These are phyloP conservation scores for Kockovaella imperatae DNA, from an alignment of 768 basidiomycete species.

Conservation along the genomic window DNA sequence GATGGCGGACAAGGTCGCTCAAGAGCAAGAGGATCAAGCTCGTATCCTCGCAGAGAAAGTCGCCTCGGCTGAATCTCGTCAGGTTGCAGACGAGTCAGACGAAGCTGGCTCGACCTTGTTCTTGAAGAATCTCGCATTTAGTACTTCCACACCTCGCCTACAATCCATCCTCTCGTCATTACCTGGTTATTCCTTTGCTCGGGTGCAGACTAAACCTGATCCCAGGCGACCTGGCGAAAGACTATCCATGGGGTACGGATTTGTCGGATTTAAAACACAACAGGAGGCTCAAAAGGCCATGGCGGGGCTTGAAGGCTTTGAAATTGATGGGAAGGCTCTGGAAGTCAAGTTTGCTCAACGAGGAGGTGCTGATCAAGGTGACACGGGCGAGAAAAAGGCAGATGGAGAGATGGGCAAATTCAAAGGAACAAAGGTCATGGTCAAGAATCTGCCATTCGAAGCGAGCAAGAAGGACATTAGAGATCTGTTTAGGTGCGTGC, in stretches of 20 bases:
- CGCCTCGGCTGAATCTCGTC: background rate
- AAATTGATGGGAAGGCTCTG: constrained; percentile 77
- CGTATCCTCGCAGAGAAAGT: constrained; percentile 43
- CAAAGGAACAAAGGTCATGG: constrained; percentile 84
- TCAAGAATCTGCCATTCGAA: constrained; percentile 98
- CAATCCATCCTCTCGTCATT: constrained; percentile 62
- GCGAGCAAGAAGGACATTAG: constrained; percentile 85
- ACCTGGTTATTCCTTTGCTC: constrained; percentile 74
- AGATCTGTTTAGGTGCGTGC: constrained; percentile 67
- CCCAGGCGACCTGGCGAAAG: constrained; percentile 60
- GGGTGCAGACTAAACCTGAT: constrained; percentile 84
- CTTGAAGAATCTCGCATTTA: constrained; percentile 90
- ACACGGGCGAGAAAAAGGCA: constrained; percentile 33
- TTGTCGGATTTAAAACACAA: constrained; percentile 74
- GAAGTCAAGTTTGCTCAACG: constrained; percentile 80
- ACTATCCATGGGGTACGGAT: constrained; percentile 93
- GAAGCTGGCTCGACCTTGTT: constrained; percentile 71
- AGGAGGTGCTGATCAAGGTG: constrained; percentile 53
- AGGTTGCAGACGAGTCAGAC: constrained; percentile 18
- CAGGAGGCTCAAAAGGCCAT: constrained; percentile 68
- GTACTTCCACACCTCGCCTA: constrained; percentile 71
- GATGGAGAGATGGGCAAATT: constrained; percentile 51
- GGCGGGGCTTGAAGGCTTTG: constrained; percentile 68
- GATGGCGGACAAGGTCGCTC: constrained; percentile 43
- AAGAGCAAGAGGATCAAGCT: constrained; percentile 44